phyloP scores from a whole-genome alignment of 257 asterid species.

The Salvia rosmarinus region DNA sequence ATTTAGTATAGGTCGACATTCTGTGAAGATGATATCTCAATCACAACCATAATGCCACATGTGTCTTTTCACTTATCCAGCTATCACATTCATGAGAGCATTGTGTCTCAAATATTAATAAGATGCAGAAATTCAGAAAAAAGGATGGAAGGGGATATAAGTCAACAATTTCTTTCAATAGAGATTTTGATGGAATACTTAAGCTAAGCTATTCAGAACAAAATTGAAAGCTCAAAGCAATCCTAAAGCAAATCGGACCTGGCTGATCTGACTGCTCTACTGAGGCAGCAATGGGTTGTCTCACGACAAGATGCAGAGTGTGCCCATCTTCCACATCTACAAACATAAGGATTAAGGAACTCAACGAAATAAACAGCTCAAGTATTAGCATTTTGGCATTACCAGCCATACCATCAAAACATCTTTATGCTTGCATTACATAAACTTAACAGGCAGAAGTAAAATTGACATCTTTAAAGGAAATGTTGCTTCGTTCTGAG shows the following conservation, averaged over 20 bases:
- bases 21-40: neutral
- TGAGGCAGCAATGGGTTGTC: constrained; percentile 67
- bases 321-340: constrained; percentile 98
- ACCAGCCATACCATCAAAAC: constrained; percentile 17
- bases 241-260: constrained; percentile 51
- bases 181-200: neutral
- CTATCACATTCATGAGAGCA: neutral
- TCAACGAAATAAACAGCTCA: constrained; percentile 27
- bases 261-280: constrained; percentile 55
- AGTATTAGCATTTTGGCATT: constrained; percentile 2
- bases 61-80: constrained; percentile 1
- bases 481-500: no score
- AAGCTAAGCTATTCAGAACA: constrained; percentile 15
- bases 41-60: neutral
- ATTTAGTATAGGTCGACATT: no score
- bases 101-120: neutral
- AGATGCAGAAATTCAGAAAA: constrained; percentile 2
- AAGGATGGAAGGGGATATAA: neutral
- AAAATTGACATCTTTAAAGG: constrained; percentile 14
- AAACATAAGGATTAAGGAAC: constrained; percentile 59
- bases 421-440: constrained; percentile 1
- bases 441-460: neutral
- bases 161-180: neutral
- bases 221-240: constrained; percentile 11
- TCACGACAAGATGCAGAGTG: constrained; percentile 88